A percentile compares a stretch with the other conserved stretches of the same genome.
phyloP scores from a whole-genome alignment of 129 eudicot genomes.

The Artemisia tridentata region DNA sequence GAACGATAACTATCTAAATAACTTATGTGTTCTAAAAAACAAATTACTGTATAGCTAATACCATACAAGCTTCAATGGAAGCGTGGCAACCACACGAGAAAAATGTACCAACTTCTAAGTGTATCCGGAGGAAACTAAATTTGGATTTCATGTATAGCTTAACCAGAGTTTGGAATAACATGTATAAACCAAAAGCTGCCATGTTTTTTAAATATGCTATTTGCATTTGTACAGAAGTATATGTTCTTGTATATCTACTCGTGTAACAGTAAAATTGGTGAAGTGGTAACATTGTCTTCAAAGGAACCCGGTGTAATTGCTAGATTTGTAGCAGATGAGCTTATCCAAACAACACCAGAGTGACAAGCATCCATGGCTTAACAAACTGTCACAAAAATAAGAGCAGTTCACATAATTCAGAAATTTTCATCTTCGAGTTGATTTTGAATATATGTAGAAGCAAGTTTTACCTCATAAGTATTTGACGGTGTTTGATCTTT shows the following conservation, averaged over 20 bases:
- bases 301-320: conserved; percentile 6
- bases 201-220: conserved; percentile 14
- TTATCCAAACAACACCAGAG: conserved; percentile 22
- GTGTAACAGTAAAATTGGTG: conserved; percentile 2
- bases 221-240: conserved; percentile 15
- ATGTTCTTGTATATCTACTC: conserved; percentile 5
- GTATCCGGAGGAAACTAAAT: neutral
- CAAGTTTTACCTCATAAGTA: conserved; percentile 20
- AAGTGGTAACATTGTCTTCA: neutral
- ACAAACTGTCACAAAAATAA: conserved; percentile 18
- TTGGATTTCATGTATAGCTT: conserved; percentile 13
- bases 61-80: no score
- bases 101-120: no score
- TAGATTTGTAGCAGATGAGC: conserved; percentile 4
- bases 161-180: conserved; percentile 3
- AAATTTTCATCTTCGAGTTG: neutral
- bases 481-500: neutral
- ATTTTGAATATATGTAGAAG: conserved; percentile 9
- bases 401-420: conserved; percentile 1
- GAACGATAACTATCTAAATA: no score
- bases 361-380: conserved; percentile 20
- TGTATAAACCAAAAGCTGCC: conserved; percentile 15
- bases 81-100: no score
- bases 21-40: no score
- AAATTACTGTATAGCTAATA: no score